These are phyloP conservation scores for Yamadazyma sp. DNA, from an alignment of 1,139 yeast genomes.

Conservation along the genomic window DNA sequence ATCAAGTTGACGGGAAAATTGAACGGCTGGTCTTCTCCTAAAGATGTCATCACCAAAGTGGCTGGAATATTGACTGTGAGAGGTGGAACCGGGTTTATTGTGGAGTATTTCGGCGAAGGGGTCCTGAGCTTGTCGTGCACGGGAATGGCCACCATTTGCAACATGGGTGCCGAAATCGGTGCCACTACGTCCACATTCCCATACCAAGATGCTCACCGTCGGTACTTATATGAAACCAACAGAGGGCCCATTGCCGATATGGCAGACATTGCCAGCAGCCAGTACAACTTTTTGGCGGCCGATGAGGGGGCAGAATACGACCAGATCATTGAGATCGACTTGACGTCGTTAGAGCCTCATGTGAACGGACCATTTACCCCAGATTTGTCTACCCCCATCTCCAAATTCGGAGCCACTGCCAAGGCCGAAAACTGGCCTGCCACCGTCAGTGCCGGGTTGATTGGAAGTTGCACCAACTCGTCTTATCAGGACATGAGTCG, in stretches of 20 bases:
- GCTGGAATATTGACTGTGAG: conserved; percentile 91
- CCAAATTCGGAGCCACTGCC: conserved; percentile 65
- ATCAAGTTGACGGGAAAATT: conserved; percentile 85
- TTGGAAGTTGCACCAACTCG: conserved; percentile 97
- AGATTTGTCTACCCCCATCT: conserved; percentile 84
- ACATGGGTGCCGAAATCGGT: conserved; percentile 99
- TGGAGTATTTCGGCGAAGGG: conserved; percentile 96
- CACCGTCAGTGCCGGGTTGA: conserved; percentile 81
- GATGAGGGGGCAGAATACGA: conserved; percentile 85
- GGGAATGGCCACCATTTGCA: conserved; percentile 99
- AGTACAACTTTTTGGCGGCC: conserved; percentile 66
- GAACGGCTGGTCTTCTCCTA: conserved; percentile 93
- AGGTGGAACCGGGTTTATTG: conserved; percentile 96
- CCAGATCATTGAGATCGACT: conserved; percentile 75
- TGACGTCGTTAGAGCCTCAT: conserved; percentile 77
- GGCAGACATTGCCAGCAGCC: conserved; percentile 64
- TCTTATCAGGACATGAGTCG: conserved; percentile 98
- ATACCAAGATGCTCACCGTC: conserved; percentile 80
- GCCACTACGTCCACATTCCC: conserved; percentile 98
- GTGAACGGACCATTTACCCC: conserved; percentile 96
- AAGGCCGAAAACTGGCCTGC: conserved; percentile 77
- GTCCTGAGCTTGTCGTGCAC: conserved; percentile 84
- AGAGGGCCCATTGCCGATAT: conserved; percentile 80
- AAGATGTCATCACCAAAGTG: conserved; percentile 87
- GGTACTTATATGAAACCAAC: conserved; percentile 78